Evolutionary conservation across 2,329 filamentous ascomycete genomes (phyloP).

Genomic region (Amauroascus verrucosus): DNA sequence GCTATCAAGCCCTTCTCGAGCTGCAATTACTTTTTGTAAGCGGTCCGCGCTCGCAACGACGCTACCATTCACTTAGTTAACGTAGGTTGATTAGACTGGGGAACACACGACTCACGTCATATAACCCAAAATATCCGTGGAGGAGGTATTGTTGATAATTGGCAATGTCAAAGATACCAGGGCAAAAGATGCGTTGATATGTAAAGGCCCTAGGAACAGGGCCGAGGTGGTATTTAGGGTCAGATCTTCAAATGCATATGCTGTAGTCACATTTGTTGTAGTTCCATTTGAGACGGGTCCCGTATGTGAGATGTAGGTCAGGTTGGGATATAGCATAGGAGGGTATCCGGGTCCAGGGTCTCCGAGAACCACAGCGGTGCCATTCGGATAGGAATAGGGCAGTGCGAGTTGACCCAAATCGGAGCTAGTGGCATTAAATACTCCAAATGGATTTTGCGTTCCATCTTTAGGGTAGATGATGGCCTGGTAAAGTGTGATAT

Average conservation of each 20-base stretch:
- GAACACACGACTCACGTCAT: slow-evolving; percentile 1
- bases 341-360: background rate
- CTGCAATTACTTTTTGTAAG: background rate
- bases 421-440: background rate
- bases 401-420: background rate
- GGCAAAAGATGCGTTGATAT: background rate
- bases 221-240: background rate
- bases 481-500: slow-evolving; percentile 53
- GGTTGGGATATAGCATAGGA: slow-evolving; percentile 2
- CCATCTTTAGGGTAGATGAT: slow-evolving; percentile 61
- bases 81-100: background rate
- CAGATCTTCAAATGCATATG: background rate
- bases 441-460: slow-evolving; percentile 39
- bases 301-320: background rate
- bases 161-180: background rate
- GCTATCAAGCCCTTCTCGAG: slow-evolving; percentile 3
- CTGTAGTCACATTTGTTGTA: background rate
- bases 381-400: slow-evolving; percentile 1
- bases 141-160: slow-evolving; percentile 5
- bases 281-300: background rate
- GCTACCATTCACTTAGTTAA: background rate
- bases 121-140: slow-evolving; percentile 4
- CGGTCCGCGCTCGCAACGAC: slow-evolving; percentile 1
- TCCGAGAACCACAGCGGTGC: background rate
- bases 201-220: background rate